Evolutionary conservation across 176 grass and related monocot genomes (phyloP), one percentile per base, ranked within the genome.

Genomic region (Bromus sterilis): DNA sequence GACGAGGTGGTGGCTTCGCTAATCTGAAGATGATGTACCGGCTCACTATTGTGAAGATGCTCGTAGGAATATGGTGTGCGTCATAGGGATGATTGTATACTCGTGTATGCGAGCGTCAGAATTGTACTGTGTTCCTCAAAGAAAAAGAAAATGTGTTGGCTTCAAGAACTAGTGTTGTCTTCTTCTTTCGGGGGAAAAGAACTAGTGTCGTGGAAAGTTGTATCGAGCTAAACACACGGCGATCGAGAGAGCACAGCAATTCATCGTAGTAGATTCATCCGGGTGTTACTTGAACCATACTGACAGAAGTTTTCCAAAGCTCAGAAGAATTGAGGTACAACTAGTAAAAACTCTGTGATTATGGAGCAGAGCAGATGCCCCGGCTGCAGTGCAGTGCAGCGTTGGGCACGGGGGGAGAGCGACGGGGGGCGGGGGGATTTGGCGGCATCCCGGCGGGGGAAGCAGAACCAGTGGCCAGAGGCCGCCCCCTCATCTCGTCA

Each of bases 391-490:
- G 35, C 33, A 21, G n/a, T 57, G 36, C 12, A 39, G 66, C 16
- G 62, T 21, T 65, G 64, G 33, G 9, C 64, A 23, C 12, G 18
- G 58, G 18, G 18, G 1, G 78, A 59, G 65, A 77, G 73, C 73
- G 59, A 77, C 53, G 44, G 64, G 4, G 56, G 85, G 21, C 74
- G 35, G 56, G 42, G 44, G 56, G 34, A 18, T 2, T 77, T 55
- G 78, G 78, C 49, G 58, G 59, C 48, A 24, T 49, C 55, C 44
- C 31, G 12, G 23, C 25, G 68, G 40, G 62, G 67, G 40, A 71
- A 29, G 7, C 68, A 43, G 73, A 87, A 83, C 79, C 80, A 78
- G 66, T 87, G 86, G 86, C 74, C 66, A 83, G 42, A 39, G 80
- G 80, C 64, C 16, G 79, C 80, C 18, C 4, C 44, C 86, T 78